These are phyloP conservation scores for Sparassis latifolia DNA, from an alignment of 1,284 basidiomycete species.

Conservation along the genomic window DNA sequence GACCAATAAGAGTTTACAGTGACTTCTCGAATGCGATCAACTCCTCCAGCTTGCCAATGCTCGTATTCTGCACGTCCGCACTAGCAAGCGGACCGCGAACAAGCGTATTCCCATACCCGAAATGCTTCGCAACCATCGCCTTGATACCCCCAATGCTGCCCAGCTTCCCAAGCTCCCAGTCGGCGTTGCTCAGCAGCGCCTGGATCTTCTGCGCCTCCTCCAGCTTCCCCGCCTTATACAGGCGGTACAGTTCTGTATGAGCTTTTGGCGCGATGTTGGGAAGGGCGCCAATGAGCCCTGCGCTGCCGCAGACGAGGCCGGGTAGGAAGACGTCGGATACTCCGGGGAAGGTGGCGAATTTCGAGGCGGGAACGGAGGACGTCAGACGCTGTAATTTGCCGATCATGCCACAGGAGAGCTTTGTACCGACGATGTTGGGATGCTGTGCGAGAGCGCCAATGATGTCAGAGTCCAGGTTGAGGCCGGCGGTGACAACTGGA, in stretches of 20 bases:
- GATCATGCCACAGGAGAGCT: slow-evolving; percentile 81
- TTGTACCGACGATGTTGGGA: slow-evolving; percentile 86
- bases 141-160: slow-evolving; percentile 72
- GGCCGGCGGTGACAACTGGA: slow-evolving; percentile 74
- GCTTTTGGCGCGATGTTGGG: slow-evolving; percentile 77
- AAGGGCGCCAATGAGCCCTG: slow-evolving; percentile 68
- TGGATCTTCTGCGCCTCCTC: slow-evolving; percentile 68
- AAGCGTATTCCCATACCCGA: slow-evolving; percentile 57
- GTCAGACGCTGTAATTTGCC: slow-evolving; percentile 80
- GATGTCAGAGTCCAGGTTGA: slow-evolving; percentile 83
- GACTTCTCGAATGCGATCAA: slow-evolving; percentile 60
- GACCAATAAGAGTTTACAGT: slow-evolving; percentile 24
- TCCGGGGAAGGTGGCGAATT: slow-evolving; percentile 63
- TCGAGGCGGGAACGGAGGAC: slow-evolving; percentile 39
- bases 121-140: slow-evolving; percentile 60
- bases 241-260: slow-evolving; percentile 54
- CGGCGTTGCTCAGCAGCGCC: slow-evolving; percentile 62
- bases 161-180: slow-evolving; percentile 66
- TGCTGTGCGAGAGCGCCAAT: slow-evolving; percentile 69
- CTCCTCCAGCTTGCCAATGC: slow-evolving; percentile 42
- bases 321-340: slow-evolving; percentile 63
- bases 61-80: slow-evolving; percentile 30
- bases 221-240: slow-evolving; percentile 52
- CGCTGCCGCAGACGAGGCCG: slow-evolving; percentile 59
- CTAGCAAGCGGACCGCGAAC: slow-evolving; percentile 56